Conservation (phyloP, 306 rosid genomes). For the Senna tora region DNA sequence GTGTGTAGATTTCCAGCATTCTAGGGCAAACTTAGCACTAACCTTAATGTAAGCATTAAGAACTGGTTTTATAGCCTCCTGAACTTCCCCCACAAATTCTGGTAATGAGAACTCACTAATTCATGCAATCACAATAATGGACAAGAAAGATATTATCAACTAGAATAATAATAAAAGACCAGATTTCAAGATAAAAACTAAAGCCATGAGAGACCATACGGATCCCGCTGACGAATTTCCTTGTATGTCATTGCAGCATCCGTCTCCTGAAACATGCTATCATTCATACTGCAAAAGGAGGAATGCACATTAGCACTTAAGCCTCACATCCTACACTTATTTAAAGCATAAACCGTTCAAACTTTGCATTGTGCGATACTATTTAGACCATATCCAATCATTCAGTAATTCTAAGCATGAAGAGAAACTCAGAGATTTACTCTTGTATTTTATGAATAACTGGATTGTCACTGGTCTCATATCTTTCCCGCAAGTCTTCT, state of each 20-base stretch:
- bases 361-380: not conserved
- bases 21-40: slow-evolving; percentile 16
- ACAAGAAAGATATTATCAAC: slow-evolving; percentile 31
- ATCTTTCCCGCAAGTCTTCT: slow-evolving; percentile 78
- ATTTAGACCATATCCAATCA: slow-evolving; percentile 5
- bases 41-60: slow-evolving; percentile 82
- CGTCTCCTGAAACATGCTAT: slow-evolving; percentile 84
- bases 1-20: slow-evolving; percentile 4
- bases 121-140: slow-evolving; percentile 36
- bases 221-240: slow-evolving; percentile 89
- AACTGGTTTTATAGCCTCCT: slow-evolving; percentile 87
- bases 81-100: slow-evolving; percentile 83
- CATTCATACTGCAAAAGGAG: slow-evolving; percentile 73
- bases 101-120: slow-evolving; percentile 77
- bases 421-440: slow-evolving; percentile 50
- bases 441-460: slow-evolving; percentile 86
- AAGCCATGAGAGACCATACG: slow-evolving; percentile 56
- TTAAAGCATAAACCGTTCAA: slow-evolving; percentile 32
- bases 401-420: slow-evolving; percentile 4
- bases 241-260: slow-evolving; percentile 82
- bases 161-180: slow-evolving; percentile 24
- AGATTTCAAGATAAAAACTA: slow-evolving; percentile 30
- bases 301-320: slow-evolving; percentile 29
- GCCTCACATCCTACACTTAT: slow-evolving; percentile 5
- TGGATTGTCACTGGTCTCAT: slow-evolving; percentile 79